Base-by-base conservation (phyloP, 2,329 filamentous ascomycete genomes). In the Aspergillus novoparasiticus region DNA sequence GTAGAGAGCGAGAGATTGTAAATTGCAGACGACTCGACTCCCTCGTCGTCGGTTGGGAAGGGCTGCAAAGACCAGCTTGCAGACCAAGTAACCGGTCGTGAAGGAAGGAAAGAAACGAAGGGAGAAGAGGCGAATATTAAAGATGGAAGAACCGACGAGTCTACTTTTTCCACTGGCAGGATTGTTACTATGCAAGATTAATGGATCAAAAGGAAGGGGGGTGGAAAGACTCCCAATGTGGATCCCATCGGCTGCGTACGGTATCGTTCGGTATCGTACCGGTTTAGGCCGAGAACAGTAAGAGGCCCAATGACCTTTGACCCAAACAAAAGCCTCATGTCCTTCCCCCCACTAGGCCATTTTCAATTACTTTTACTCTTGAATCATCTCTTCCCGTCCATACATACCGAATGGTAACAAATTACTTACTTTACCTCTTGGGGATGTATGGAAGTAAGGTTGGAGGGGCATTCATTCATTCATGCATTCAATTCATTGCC, bases 1-100 rank as follows among this genome's bases (percentile, higher is more conserved):
- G 23, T 26, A 60, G 53, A 43, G 57, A 58, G 48, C 56, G 36
- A 9, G 45, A 57, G 39, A 23, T 23, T 55, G 43, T 26, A 14
- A 59, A 50, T 28, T 5, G 48, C 19, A 39, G 39, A 50, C 61
- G 34, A 53, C 32, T 48, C 16, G 39, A 41, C 19, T 60, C 55
- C 6, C 51, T 55, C n/a, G 51, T 55, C 32, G 51, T 39, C 34
- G 51, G 32, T 23, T 34, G 30, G 51, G 50, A 8, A 16, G 14
- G 54, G 62, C 68, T 69, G 69, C 69, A 64, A 67, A 71, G 68
- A 61, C 66, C 65, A 69, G 67, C 68, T 68, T 67, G 68, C 69
- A 70, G 67, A 63, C 57, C 51, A 54, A 23, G 21, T 36, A 21
- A 55, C n/a, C 21, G 11, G 32, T 39, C 34, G 50, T 53, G 34